Base-by-base conservation (phyloP, 1,284 basidiomycete species). In the Coniophora puteana region DNA sequence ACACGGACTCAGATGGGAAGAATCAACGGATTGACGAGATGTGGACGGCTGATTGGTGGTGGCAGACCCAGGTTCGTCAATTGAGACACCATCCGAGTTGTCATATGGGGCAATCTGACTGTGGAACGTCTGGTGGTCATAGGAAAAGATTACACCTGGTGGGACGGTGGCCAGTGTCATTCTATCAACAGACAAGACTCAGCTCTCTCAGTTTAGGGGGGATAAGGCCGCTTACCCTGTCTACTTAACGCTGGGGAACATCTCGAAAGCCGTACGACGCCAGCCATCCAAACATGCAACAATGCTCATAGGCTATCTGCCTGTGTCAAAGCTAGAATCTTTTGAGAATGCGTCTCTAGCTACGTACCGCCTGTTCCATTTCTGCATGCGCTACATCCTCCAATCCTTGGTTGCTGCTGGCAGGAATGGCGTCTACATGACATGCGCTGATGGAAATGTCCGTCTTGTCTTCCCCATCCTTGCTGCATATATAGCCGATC, bases 241-340 rank as follows among this genome's bases (percentile, higher is more conserved):
- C 4, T 55, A 55, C 32, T 24, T 37, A 24, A 49, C 46, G 2
- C 35, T 51, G 5, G 48, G 43, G 13, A 53, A 53, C 36, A 50
- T 53, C 24, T 26, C 40, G 1, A 57, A 58, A 35, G 43, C 37
- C 3, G 30, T 47, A 3, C 45, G 46, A 20, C 37, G 48, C 11
- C 25, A 56, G 32, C 27, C 46, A 3, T 50, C 44, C 1, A 22
- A 38, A 7, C 50, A 49, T 35, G 51, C 52, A 1, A 52, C 41
- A 2, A 35, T 58, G 1, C 48, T 61, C 3, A 25, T 60, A 14
- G 57, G 55, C 3, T 60, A 61, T 40, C 20, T 61, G 38, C 57
- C 55, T 3, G 47, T 51, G 2, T 30, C 46, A 1, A 55, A 56
- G 26, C 42, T 56, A 2, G 38, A 47, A 1, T 46, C 43, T 35